These are phyloP conservation scores for Picochlorum sp. DNA, from an alignment of 139 green algal genomes.

Conservation along the genomic window DNA sequence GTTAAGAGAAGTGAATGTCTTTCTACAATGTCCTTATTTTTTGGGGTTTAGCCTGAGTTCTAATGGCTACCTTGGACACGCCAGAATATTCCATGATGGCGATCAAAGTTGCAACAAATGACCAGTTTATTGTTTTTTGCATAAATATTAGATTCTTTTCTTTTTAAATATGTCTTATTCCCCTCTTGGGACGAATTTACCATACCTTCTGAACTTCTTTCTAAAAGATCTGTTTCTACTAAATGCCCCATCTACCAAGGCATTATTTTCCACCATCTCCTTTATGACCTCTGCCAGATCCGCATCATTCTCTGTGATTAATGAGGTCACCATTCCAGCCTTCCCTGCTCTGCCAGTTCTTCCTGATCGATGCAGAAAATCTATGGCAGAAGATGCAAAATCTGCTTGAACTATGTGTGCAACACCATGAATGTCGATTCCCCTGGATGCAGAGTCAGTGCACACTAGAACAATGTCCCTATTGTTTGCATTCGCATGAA, in stretches of 20 bases:
- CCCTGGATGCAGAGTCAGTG: constrained; percentile 83
- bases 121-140: too few relatives aligned
- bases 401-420: constrained; percentile 81
- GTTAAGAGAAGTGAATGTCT: too few relatives aligned
- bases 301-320: constrained; percentile 42
- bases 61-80: too few relatives aligned
- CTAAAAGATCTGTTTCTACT: constrained; percentile 83
- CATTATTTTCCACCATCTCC: constrained; percentile 36
- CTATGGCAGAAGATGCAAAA: constrained; percentile 84
- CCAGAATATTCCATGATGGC: too few relatives aligned
- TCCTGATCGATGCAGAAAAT: constrained; percentile 84
- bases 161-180: background rate
- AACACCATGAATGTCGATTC: constrained; percentile 75
- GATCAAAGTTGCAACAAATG: too few relatives aligned
- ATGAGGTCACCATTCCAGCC: constrained; percentile 66
- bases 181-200: constrained; percentile 68
- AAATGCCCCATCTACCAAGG: constrained; percentile 81
- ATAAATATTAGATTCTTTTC: too few relatives aligned
- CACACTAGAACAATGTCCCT: constrained; percentile 66
- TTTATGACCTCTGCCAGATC: constrained; percentile 59
- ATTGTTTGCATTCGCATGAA: constrained; percentile 1
- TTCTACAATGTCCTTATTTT: too few relatives aligned
- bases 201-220: constrained; percentile 78
- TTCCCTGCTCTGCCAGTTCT: constrained; percentile 64
- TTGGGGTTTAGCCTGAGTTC: too few relatives aligned